phyloP scores from a whole-genome alignment of 2,329 filamentous ascomycete species.

The Lecanicillium sp. region DNA sequence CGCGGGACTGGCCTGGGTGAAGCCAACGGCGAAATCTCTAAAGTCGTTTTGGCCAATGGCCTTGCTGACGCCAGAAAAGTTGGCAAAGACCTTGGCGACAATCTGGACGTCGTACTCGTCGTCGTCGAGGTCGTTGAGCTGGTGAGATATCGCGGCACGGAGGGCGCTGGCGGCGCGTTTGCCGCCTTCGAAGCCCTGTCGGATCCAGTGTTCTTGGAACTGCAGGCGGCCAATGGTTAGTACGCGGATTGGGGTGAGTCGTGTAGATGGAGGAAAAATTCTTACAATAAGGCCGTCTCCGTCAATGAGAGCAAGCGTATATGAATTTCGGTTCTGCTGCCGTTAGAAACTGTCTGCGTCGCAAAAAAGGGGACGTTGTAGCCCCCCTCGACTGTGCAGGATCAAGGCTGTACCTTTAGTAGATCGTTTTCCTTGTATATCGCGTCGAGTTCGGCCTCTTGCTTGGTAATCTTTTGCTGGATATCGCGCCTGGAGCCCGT shows the following conservation, averaged over 20 bases:
- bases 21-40: conserved; percentile 50
- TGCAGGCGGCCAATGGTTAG: conserved; percentile 20
- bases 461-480: conserved; percentile 37
- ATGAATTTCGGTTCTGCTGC: conserved; percentile 45
- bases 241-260: conserved; percentile 5
- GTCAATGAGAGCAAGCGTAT: conserved; percentile 54
- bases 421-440: conserved; percentile 30
- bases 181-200: conserved; percentile 47
- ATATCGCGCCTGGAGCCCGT: conserved; percentile 40
- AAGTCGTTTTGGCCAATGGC: conserved; percentile 43
- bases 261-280: neutral
- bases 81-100: conserved; percentile 48
- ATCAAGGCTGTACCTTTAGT: conserved; percentile 33
- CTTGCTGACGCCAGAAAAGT: conserved; percentile 41
- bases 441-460: conserved; percentile 27
- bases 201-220: conserved; percentile 50
- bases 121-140: conserved; percentile 34
- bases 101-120: conserved; percentile 44
- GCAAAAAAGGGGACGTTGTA: neutral
- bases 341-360: conserved; percentile 1
- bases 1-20: conserved; percentile 49
- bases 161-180: conserved; percentile 44
- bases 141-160: conserved; percentile 36
- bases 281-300: conserved; percentile 53
- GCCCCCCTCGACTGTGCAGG: no score